A percentile compares a stretch with the other conserved stretches of the same genome.
phyloP scores from a whole-genome alignment of 768 basidiomycete species.

The Tricholoma hemisulphureum region DNA sequence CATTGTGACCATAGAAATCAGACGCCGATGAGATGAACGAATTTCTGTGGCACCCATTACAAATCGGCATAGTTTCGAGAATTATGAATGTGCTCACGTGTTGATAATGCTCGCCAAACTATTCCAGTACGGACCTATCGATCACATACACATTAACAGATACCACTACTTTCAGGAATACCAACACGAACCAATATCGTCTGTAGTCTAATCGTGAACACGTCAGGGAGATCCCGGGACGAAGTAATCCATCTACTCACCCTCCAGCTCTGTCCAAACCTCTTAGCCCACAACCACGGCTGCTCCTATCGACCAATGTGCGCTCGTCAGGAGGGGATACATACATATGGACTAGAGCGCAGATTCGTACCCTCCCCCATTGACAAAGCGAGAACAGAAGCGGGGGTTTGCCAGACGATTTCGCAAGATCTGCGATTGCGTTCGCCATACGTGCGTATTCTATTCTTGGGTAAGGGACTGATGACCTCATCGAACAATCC shows the following conservation, averaged over 20 bases:
- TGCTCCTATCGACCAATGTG: constrained; percentile 39
- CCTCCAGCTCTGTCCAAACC: constrained; percentile 71
- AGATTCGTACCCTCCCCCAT: constrained; percentile 56
- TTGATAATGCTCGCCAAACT: constrained; percentile 60
- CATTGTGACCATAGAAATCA: constrained; percentile 66
- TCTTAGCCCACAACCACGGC: constrained; percentile 44
- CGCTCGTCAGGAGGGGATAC: not conserved
- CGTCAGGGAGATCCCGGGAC: not conserved
- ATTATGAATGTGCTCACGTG: constrained; percentile 41
- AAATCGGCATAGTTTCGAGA: too few species aligned
- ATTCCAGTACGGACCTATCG: constrained; percentile 42
- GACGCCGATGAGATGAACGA: constrained; percentile 65
- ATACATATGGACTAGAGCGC: not conserved
- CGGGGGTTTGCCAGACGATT: constrained; percentile 44
- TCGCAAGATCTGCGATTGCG: constrained; percentile 50
- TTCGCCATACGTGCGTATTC: constrained; percentile 59
- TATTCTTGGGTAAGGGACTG: not conserved
- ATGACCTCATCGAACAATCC: too few species aligned
- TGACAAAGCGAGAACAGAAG: constrained; percentile 61
- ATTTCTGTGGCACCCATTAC: too few species aligned
- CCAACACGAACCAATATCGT: constrained; percentile 37
- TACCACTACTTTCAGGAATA: not conserved
- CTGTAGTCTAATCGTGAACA: constrained; percentile 42
- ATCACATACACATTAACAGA: not conserved
- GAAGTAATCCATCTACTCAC: constrained; percentile 30